phyloP scores from a whole-genome alignment of 176 grass and related monocot species.

The Musa acuminata region DNA sequence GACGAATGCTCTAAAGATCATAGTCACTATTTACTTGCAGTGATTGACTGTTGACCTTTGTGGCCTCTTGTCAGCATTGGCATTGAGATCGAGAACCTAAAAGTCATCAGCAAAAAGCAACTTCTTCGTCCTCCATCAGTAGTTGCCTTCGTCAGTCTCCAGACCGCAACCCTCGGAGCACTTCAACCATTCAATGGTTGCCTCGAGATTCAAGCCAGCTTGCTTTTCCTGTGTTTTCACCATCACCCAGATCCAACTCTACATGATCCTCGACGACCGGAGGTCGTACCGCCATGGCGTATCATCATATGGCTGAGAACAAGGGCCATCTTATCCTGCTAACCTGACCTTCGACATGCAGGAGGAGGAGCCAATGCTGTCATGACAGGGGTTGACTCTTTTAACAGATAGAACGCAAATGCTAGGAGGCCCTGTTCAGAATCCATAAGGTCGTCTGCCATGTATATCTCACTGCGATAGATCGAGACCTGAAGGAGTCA shows the following conservation, averaged over 20 bases:
- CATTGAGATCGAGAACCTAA: too few relatives aligned
- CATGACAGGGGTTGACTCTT: neutral
- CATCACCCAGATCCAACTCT: neutral
- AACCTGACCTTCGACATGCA: neutral
- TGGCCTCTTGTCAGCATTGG: too few relatives aligned
- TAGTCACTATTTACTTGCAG: too few relatives aligned
- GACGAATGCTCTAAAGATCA: too few relatives aligned
- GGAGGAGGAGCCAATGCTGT: neutral
- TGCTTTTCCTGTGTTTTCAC: neutral
- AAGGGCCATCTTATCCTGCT: conserved; percentile 5
- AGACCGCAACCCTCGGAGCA: neutral
- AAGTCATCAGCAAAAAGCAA: too few relatives aligned
- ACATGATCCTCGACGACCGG: neutral
- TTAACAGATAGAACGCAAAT: neutral
- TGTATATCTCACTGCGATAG: too few relatives aligned
- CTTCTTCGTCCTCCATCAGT: too few relatives aligned
- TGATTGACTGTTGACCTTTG: too few relatives aligned
- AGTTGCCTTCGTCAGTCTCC: too few relatives aligned
- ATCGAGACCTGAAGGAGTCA: neutral
- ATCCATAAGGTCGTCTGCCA: neutral
- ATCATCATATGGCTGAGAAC: neutral
- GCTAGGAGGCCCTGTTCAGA: neutral
- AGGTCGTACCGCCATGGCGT: neutral
- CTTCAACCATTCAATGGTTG: neutral
- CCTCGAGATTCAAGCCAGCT: neutral